Evolutionary conservation across 1,139 yeast genomes (phyloP), one percentile per base, ranked within the genome.

Genomic region (Geotrichum australiense): DNA sequence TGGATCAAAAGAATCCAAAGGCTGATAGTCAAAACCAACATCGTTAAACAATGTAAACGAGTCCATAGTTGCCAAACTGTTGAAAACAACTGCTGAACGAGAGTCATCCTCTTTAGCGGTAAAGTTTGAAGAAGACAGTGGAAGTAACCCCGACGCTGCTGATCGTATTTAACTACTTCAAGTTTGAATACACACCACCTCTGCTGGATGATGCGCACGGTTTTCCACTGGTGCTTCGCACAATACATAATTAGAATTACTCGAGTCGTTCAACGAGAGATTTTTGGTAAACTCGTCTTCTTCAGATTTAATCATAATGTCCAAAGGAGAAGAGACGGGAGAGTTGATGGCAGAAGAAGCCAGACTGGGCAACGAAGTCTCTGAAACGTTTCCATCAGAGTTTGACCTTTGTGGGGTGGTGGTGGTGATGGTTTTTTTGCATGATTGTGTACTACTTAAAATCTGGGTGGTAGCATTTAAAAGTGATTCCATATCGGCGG

Each of bases 151-250:
- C 58, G 69, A 64, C 69, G 69, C 69, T 62, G 69, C 69, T 43
- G 69, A 68, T 53, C 69, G 50, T 48, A 40, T 46, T 45, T n/a
- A n/a, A n/a, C n/a, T n/a, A n/a, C n/a, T n/a, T n/a, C n/a, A 41
- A 40, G 20, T 32, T 39, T 31, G 25, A 32, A 35, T 35, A 45
- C 47, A 50, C 66, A 63, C 52, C 69, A 65, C 55, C 65, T 50
- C 69, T 63, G 69, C 69, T 56, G 69, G 64, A 63, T 65, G 69
- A 62, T 65, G 69, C 69, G 68, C 53, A 62, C 50, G 58, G 51
- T 45, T 43, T 39, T 47, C 50, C 38, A 39, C 39, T 37, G 42
- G 25, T 37, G 25, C 35, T 18, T 47, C 51, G 39, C 42, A 37
- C 32, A 45, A 39, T 21, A 47, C 45, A 30, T 34, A 38, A 26